A percentile compares a stretch with the other conserved stretches of the same genome.
Evolutionary conservation across 176 grass and related monocot genomes (phyloP).

Genomic region (barley (Hordeum vulgare)): MorexV3_pseudomolecules_assembly NC_058522.1:454715073-454715572

Average conservation of each 20-base stretch:
- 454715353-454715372: not conserved
- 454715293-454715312: not conserved
- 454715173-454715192: too few species aligned
- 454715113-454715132: too few species aligned
- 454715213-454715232: too few species aligned
- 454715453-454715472: conserved; percentile 57
- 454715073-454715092: too few species aligned
- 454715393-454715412: conserved; percentile 12
- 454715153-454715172: too few species aligned
- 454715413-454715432: not conserved
- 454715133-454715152: too few species aligned
- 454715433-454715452: not conserved
- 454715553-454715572: conserved; percentile 52
- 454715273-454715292: too few species aligned
- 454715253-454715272: too few species aligned
- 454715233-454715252: too few species aligned
- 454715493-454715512: conserved; percentile 94
- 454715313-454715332: not conserved
- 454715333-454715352: not conserved
- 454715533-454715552: conserved; percentile 97
- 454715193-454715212: too few species aligned
- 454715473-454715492: conserved; percentile 66
- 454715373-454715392: not conserved
- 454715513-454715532: conserved; percentile 99
- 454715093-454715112: too few species aligned